These are phyloP conservation scores for Trametes cingulata DNA, from an alignment of 768 basidiomycete genomes.

Conservation along the genomic window DNA sequence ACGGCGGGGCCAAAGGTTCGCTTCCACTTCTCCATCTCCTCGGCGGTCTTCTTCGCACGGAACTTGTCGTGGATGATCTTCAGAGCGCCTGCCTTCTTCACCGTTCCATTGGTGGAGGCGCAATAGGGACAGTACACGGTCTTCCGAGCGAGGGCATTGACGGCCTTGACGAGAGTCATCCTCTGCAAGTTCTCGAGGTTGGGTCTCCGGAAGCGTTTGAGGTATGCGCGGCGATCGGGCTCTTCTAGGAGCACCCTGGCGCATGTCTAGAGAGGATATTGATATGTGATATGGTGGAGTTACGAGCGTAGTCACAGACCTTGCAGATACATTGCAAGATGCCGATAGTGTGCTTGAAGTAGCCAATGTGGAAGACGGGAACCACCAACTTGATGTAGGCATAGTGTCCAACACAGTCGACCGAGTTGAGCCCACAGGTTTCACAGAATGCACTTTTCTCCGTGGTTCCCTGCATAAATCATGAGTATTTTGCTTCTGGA, in stretches of 20 bases:
- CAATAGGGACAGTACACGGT: conserved; percentile 92
- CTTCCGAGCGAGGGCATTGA: conserved; percentile 87
- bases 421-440: conserved; percentile 89
- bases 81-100: conserved; percentile 93
- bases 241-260: conserved; percentile 90
- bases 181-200: conserved; percentile 93
- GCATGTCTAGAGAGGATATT: conserved; percentile 61
- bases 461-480: conserved; percentile 73
- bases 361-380: conserved; percentile 98
- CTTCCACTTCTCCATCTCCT: conserved; percentile 87
- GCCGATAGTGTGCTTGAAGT: conserved; percentile 92
- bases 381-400: conserved; percentile 97
- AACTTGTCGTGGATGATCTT: conserved; percentile 99
- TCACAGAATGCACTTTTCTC: conserved; percentile 93
- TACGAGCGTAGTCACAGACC: conserved; percentile 43
- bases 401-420: conserved; percentile 97
- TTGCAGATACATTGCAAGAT: conserved; percentile 98
- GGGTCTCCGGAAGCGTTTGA: conserved; percentile 88
- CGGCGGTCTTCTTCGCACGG: conserved; percentile 88
- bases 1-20: conserved; percentile 78
- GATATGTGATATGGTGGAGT: background rate
- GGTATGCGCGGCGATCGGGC: conserved; percentile 76
- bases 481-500: background rate
- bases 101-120: conserved; percentile 88
- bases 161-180: conserved; percentile 76